Percentiles rank a stretch among this genome's conserved stretches.
These are phyloP conservation scores for Arctostaphylos glauca DNA, from an alignment of 148 eudicot genomes.

Conservation along the genomic window DNA sequence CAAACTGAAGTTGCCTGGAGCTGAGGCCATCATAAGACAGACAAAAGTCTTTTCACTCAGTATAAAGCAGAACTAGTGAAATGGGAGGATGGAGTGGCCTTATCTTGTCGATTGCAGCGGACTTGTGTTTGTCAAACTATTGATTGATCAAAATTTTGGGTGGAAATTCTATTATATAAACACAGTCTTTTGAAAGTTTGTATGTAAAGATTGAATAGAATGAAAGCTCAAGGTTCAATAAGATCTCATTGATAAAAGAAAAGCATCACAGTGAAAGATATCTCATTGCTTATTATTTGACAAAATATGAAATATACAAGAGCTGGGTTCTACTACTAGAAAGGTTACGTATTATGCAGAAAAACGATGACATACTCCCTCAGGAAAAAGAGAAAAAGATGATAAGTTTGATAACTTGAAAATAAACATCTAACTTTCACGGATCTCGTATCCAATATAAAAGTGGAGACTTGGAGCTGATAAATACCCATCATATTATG, in stretches of 20 bases:
- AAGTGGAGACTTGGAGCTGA: not conserved
- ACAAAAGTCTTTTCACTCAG: not conserved
- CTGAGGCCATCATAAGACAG: not conserved
- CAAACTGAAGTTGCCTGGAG: not conserved
- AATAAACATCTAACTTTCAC: not conserved
- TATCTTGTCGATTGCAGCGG: not conserved
- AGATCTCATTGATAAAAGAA: not conserved
- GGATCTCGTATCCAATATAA: not conserved
- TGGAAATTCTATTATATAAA: not conserved
- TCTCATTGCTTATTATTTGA: not conserved
- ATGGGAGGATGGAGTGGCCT: not conserved
- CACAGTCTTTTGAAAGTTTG: not conserved
- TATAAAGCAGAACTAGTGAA: slow-evolving; percentile 6
- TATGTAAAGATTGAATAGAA: not conserved
- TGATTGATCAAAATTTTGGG: not conserved
- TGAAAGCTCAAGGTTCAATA: not conserved
- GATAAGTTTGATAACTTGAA: not conserved
- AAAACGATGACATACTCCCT: not conserved
- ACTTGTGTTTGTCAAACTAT: not conserved
- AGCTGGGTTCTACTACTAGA: not conserved
- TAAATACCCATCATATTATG: not conserved
- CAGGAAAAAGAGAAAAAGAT: not conserved
- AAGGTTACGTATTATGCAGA: not conserved
- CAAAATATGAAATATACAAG: not conserved
- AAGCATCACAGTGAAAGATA: not conserved